A percentile compares a stretch with the other conserved stretches of the same genome.
These are phyloP conservation scores for Colletotrichum eleusines DNA, from an alignment of 2,329 filamentous ascomycete genomes.

Conservation along the genomic window DNA sequence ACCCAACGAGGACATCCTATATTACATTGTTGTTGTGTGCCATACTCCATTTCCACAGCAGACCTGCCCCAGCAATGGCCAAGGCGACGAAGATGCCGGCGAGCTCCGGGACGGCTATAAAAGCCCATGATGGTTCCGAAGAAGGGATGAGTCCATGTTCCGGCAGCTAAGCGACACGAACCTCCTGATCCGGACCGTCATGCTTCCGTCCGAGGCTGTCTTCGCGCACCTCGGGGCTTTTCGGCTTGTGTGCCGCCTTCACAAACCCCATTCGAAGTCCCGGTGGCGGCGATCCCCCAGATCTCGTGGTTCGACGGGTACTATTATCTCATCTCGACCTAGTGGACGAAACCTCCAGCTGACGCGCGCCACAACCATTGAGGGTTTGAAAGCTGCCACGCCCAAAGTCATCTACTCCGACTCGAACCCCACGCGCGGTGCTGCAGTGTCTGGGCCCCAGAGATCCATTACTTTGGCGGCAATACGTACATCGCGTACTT, in stretches of 20 bases:
- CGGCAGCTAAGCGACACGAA: background rate
- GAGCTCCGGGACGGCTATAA: constrained; percentile 2
- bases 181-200: background rate
- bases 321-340: constrained; percentile 69
- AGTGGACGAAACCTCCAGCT: constrained; percentile 68
- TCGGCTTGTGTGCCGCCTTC: constrained; percentile 51
- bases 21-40: background rate
- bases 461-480: constrained; percentile 66
- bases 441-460: constrained; percentile 70
- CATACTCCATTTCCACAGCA: background rate
- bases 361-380: constrained; percentile 65
- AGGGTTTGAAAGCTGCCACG: constrained; percentile 65
- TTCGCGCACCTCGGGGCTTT: constrained; percentile 18
- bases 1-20: background rate
- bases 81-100: constrained; percentile 9
- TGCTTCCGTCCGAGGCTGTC: constrained; percentile 26
- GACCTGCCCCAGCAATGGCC: constrained; percentile 1
- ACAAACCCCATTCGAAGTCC: constrained; percentile 65
- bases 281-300: constrained; percentile 65
- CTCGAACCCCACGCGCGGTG: constrained; percentile 58
- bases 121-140: background rate
- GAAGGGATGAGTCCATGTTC: too few relatives aligned
- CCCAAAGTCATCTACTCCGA: constrained; percentile 65
- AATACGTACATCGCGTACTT: constrained; percentile 66
- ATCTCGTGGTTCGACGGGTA: constrained; percentile 65